Evolutionary conservation across 805 yeast genomes (phyloP), one percentile per base, ranked within the genome.

Genomic region (Lachancea cidri): DNA sequence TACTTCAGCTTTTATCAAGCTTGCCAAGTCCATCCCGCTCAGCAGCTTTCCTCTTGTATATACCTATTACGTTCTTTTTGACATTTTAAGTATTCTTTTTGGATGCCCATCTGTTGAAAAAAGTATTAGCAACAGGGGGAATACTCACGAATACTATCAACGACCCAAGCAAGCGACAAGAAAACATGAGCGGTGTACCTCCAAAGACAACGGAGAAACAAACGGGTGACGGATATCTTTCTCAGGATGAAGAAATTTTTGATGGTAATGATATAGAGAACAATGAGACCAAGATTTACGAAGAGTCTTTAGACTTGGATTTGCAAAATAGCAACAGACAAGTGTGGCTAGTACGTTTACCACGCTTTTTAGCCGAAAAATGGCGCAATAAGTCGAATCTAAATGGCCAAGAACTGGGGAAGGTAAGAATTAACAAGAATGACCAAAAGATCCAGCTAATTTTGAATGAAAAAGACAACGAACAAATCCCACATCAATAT

Each of bases 331-430:
- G 81, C 13, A 71, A 66, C 36, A 81, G 83, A 54, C 87, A 87
- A 51, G 81, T 93, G 32, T 93, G 98, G 98, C 70, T 93, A 17
- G 95, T 93, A 17, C 77, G 93, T 52, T 67, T 93, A 55, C 98
- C 98, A 1, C 79, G 86, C 56, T 87, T 87, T 55, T 67, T 93
- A 46, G 83, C 95, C 22, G 86, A 82, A 31, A 72, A 76, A 49
- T 87, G 97, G 95, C 73, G 79, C 40, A 73, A 82, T 47, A 72
- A 76, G 39, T 77, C 71, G 17, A 66, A 68, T 33, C 64, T 83
- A 37, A 73, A 77, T 39, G 96, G 96, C 5, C 80, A 82, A 54
- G 81, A 81, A 45, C 65, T 93, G 48, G 94, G 96, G 5, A 80
- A 78, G 51, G 85, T 93, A 29, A 77, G 84, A 55, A 84, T 88